Percentiles rank a stretch among this genome's conserved stretches.
Evolutionary conservation across 148 eudicot species (phyloP).

Genomic region (Heliamphora exappendiculata): DNA sequence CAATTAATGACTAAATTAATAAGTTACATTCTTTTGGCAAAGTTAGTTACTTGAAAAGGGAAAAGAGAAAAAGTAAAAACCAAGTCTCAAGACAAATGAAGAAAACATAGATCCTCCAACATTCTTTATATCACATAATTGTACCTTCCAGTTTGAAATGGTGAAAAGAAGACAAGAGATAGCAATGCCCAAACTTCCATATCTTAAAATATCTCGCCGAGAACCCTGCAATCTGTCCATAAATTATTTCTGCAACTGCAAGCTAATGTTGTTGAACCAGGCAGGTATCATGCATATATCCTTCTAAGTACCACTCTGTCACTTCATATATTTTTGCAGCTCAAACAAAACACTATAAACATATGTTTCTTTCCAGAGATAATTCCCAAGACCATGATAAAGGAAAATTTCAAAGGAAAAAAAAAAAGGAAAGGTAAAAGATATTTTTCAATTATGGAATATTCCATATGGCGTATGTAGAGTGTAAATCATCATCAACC

Average conservation of each 20-base stretch:
- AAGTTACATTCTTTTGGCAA: background rate
- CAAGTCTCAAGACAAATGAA: background rate
- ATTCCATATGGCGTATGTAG: background rate
- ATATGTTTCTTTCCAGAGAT: background rate
- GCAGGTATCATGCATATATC: background rate
- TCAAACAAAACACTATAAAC: background rate
- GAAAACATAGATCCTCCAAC: background rate
- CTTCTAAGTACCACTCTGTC: background rate
- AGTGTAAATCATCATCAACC: background rate
- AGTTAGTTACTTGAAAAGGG: background rate
- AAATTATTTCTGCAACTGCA: constrained; percentile 37
- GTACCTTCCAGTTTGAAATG: constrained; percentile 77
- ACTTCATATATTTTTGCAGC: background rate
- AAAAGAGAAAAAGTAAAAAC: constrained; percentile 2
- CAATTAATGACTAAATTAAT: constrained; percentile 20
- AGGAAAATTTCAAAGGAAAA: too few relatives aligned
- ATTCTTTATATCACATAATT: constrained; percentile 1
- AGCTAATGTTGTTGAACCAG: constrained; percentile 10
- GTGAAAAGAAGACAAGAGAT: constrained; percentile 66
- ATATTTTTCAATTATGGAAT: background rate
- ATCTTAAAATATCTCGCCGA: constrained; percentile 75
- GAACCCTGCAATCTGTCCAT: constrained; percentile 85
- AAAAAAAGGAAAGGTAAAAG: background rate
- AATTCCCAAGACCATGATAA: background rate
- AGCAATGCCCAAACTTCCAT: constrained; percentile 84